Percentiles rank a stretch among this genome's conserved stretches.
phyloP scores from a whole-genome alignment of 2,329 filamentous ascomycete species.

The Ophiostoma sp. region DNA sequence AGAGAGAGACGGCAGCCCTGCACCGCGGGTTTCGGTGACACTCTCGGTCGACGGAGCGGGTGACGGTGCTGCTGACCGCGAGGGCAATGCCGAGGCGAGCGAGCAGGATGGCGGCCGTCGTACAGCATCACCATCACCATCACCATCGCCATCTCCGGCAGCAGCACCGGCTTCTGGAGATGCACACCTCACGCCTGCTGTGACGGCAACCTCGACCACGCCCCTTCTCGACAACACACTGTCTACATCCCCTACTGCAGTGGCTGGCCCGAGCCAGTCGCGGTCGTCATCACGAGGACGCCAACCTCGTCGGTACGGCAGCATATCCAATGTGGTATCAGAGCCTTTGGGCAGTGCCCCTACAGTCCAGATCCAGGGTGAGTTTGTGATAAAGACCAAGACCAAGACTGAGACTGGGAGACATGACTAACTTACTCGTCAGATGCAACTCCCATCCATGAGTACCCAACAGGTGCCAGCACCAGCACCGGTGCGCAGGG shows the following conservation, averaged over 20 bases:
- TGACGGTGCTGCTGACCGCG: slow-evolving; percentile 8
- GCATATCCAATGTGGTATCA: slow-evolving; percentile 14
- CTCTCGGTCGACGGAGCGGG: background rate
- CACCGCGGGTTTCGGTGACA: background rate
- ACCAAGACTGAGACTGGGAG: background rate
- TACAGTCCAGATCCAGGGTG: slow-evolving; percentile 14
- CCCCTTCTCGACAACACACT: slow-evolving; percentile 15
- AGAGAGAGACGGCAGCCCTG: background rate
- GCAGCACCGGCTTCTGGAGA: background rate
- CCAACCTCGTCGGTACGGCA: slow-evolving; percentile 8
- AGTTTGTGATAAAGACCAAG: background rate
- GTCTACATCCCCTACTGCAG: slow-evolving; percentile 5
- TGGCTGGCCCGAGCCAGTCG: background rate
- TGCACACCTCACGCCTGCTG: slow-evolving; percentile 11
- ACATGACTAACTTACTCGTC: background rate
- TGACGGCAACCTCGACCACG: slow-evolving; percentile 12
- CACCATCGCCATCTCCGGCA: background rate
- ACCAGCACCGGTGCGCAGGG: background rate
- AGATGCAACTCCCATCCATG: slow-evolving; percentile 13
- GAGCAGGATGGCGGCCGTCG: background rate
- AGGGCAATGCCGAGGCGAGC: background rate
- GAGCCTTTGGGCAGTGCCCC: slow-evolving; percentile 2
- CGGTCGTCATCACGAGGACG: slow-evolving; percentile 15
- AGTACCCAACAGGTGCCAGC: background rate
- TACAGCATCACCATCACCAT: background rate